Conservation (phyloP, 1,284 basidiomycete species). For the Boletus hoseneyae region DNA sequence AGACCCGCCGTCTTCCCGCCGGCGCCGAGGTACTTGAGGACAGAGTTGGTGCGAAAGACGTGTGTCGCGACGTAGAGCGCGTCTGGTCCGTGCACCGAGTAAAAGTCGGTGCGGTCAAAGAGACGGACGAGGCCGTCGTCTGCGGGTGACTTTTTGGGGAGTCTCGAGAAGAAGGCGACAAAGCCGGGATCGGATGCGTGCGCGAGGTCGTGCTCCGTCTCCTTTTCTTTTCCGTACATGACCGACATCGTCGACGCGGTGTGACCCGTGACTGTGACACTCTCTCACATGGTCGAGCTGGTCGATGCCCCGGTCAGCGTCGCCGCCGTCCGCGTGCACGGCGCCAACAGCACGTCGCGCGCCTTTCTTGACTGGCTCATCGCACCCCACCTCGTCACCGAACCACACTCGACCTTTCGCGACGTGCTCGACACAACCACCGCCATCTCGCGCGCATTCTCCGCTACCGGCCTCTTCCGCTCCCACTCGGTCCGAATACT, state of each 20-base stretch:
- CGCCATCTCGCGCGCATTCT: constrained; percentile 59
- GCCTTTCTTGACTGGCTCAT: constrained; percentile 81
- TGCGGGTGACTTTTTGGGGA: constrained; percentile 61
- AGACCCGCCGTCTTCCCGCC: constrained; percentile 59
- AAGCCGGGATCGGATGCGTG: constrained; percentile 72
- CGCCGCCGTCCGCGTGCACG: constrained; percentile 68
- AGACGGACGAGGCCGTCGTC: constrained; percentile 76
- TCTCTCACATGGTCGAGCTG: constrained; percentile 22
- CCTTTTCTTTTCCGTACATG: constrained; percentile 73
- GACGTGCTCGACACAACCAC: constrained; percentile 68
- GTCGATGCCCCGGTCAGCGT: constrained; percentile 28
- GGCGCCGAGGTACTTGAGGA: constrained; percentile 77
- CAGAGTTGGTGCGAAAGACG: constrained; percentile 83
- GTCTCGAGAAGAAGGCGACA: constrained; percentile 65
- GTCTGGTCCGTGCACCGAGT: constrained; percentile 86
- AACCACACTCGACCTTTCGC: constrained; percentile 44
- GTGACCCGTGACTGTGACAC: constrained; percentile 23
- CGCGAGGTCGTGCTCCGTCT: constrained; percentile 47
- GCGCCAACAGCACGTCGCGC: constrained; percentile 69
- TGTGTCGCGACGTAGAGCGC: constrained; percentile 84
- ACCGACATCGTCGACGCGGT: constrained; percentile 26
- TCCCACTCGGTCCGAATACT: constrained; percentile 73
- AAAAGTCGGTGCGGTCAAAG: constrained; percentile 86
- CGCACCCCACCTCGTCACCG: constrained; percentile 44
- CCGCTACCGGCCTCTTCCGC: constrained; percentile 73